These are phyloP conservation scores for Sporothrix brunneoviolacea DNA, from an alignment of 2,329 filamentous ascomycete species.

Conservation along the genomic window DNA sequence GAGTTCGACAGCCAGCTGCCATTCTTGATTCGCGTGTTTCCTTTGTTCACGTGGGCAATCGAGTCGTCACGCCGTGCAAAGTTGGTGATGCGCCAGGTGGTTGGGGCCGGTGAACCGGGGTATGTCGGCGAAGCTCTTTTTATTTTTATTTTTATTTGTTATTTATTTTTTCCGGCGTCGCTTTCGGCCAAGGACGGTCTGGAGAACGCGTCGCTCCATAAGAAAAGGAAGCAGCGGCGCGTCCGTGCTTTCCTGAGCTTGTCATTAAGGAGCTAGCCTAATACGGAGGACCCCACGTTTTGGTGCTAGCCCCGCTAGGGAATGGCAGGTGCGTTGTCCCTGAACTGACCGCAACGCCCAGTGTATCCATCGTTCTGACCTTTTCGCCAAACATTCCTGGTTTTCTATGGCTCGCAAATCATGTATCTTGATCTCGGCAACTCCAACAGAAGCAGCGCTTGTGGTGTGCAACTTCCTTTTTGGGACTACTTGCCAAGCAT, in stretches of 20 bases:
- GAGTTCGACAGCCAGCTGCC: slow-evolving; percentile 7
- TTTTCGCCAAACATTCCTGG: too few relatives aligned
- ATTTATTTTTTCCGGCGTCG: slow-evolving; percentile 12
- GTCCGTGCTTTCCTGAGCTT: slow-evolving; percentile 2
- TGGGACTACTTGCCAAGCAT: too few relatives aligned
- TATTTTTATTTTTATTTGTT: background rate
- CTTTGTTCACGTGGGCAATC: background rate
- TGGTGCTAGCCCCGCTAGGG: slow-evolving; percentile 1
- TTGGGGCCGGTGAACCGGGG: slow-evolving; percentile 5
- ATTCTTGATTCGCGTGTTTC: background rate
- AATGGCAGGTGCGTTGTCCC: background rate
- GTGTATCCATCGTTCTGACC: too few relatives aligned
- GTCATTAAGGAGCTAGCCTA: background rate
- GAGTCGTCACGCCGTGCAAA: background rate
- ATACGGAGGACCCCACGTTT: slow-evolving; percentile 9
- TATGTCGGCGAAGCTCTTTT: slow-evolving; percentile 1
- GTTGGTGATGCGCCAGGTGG: background rate
- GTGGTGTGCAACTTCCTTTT: too few relatives aligned
- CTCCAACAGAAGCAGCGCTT: too few relatives aligned
- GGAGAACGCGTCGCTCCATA: slow-evolving; percentile 8
- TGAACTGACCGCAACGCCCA: too few relatives aligned
- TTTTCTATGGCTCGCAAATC: too few relatives aligned
- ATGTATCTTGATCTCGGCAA: too few relatives aligned
- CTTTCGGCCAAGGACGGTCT: background rate
- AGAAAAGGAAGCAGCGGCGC: slow-evolving; percentile 1